Base-by-base conservation (phyloP, 768 basidiomycete species). In the Amanita rubescens region DNA sequence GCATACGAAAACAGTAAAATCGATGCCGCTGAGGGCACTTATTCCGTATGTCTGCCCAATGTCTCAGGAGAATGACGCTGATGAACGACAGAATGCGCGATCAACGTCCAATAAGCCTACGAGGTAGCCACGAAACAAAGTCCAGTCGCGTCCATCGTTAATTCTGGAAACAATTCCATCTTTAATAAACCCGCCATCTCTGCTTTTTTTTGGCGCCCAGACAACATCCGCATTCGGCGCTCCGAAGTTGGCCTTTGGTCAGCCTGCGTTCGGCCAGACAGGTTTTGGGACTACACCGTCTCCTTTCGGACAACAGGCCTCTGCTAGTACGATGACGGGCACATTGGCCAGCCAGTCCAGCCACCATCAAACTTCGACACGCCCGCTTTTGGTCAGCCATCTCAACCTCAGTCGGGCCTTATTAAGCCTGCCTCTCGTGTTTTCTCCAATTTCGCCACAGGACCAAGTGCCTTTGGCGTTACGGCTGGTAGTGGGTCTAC, bases 1-100 rank as follows among this genome's bases (percentile, higher is more conserved):
- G 55, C 77, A 58, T 86, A 83, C 55, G 87, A 90, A 67, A 63
- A 71, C 5, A 73, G 74, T 27, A 75, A 75, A 58, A 83, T 78
- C 30, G 58, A 74, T 7, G 69, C 75, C 14, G 82, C 86, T 7
- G 76, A 82, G 5, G 72, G 77, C 49, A 62, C 68, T 12, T 78
- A 67, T 55, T 52, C 65, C 12, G 77, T 78, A 57, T 37, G 69
- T 57, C n/a, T n/a, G n/a, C n/a, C n/a, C n/a, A n/a, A n/a, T n/a
- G n/a, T n/a, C n/a, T n/a, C n/a, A n/a, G n/a, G n/a, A n/a, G n/a
- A n/a, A n/a, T n/a, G n/a, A n/a, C n/a, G 9, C 42, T 43, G n/a
- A 51, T n/a, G 9, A 12, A 30, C 10, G 11, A 25, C 52, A 80
- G 71, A 79, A 77, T 53, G 79, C 76, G 3, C 70, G 74, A 12